Evolutionary conservation across 163 green algal genomes (phyloP), one percentile per base, ranked within the genome.

Genomic region (Chloroidium sp.): DNA sequence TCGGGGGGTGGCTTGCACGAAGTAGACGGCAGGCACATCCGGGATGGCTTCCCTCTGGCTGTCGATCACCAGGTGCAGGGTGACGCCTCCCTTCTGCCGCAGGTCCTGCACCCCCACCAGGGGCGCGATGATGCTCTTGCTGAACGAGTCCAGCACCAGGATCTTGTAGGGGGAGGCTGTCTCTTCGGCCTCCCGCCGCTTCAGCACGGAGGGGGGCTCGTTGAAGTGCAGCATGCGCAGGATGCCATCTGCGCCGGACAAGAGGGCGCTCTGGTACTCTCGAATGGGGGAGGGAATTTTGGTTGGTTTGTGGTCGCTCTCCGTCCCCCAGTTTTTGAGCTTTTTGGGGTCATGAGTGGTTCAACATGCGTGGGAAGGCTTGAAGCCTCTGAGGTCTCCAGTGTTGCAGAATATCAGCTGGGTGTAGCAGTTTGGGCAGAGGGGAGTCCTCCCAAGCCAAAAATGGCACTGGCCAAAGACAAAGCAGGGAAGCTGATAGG

Each of bases 21-120:
- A 95, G 84, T 99, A 99, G 0, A 99, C 86, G 0, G 94, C 96
- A 59, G 97, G 95, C n/a, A 97, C 95, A 76, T 99, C 97, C 0
- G 95, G 90, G 72, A 99, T 98, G 68, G 91, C 78, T 86, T 99
- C 92, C n/a, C 97, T 89, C 0, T 97, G 93, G 0, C 69, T 79
- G 4, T 98, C 93, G n/a, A 99, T 82, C 77, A 93, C 83, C 36
- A 99, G 85, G 82, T 98, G 93, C 79, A 99, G 87, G 58, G 97
- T 99, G 61, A 99, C 92, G 79, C 97, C 97, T 36, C 36, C 36
- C 82, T 98, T 92, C 76, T 88, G n/a, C 10, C 69, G 86, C 79
- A 99, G 85, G 78, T 98, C 94, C 69, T 93, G 94, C 60, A 99
- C 90, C 6, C 90, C 90, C 61, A 99, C 83, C 62, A 99, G 87